Conservation (phyloP, 805 yeast genomes). For the Candida schatavii region DNA sequence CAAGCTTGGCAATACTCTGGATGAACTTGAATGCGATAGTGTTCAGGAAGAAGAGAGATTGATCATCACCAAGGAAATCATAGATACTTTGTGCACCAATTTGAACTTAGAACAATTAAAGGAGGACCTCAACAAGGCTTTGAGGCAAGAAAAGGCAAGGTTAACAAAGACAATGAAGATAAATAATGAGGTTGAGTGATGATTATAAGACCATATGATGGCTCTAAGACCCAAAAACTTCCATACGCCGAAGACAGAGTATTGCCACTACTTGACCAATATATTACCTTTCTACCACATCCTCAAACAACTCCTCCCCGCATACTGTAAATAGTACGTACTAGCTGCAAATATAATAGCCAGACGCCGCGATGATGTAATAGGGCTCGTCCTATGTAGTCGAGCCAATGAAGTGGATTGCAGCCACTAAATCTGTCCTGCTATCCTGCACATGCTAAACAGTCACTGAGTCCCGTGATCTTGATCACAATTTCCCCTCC, state of each 20-base stretch:
- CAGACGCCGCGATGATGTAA: too few relatives aligned
- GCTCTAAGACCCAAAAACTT: neutral
- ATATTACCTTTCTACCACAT: too few relatives aligned
- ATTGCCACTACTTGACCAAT: too few relatives aligned
- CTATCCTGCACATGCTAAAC: neutral
- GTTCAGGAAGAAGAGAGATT: slow-evolving; percentile 30
- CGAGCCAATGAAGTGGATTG: too few relatives aligned
- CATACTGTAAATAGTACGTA: too few relatives aligned
- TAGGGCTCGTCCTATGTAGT: too few relatives aligned
- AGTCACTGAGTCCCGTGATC: slow-evolving; percentile 6
- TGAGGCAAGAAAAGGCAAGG: slow-evolving; percentile 48
- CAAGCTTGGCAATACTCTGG: slow-evolving; percentile 7
- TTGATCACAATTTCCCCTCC: neutral
- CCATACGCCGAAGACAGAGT: too few relatives aligned
- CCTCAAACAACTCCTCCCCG: too few relatives aligned
- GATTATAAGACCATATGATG: neutral
- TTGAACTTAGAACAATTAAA: slow-evolving; percentile 46
- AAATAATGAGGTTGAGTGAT: slow-evolving; percentile 16
- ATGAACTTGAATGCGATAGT: slow-evolving; percentile 5
- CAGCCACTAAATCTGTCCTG: too few relatives aligned
- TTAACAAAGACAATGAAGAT: slow-evolving; percentile 15
- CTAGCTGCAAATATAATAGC: too few relatives aligned
- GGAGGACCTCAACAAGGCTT: slow-evolving; percentile 47
- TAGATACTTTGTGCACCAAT: slow-evolving; percentile 42
- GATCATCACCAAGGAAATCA: slow-evolving; percentile 43